phyloP scores from a whole-genome alignment of 768 basidiomycete genomes.

The Scleroderma citrinum region DNA sequence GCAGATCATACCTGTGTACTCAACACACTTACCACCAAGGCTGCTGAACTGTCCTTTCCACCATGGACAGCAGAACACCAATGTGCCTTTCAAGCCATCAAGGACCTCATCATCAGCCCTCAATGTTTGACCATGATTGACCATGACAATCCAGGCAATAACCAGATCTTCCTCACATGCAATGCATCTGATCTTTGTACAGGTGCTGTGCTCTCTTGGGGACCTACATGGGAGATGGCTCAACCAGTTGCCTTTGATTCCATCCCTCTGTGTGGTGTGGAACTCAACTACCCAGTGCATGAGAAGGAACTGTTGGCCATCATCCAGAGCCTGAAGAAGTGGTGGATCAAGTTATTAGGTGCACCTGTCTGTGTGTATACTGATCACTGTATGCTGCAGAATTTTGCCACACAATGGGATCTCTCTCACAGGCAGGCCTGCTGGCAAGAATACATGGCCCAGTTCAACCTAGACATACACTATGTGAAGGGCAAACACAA shows the following conservation, averaged over 20 bases:
- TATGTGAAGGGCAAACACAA: constrained; percentile 24
- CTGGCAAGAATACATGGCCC: constrained; percentile 34
- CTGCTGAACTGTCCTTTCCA: constrained; percentile 5
- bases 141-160: constrained; percentile 19
- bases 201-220: constrained; percentile 3
- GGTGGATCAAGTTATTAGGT: constrained; percentile 18
- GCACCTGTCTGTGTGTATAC: constrained; percentile 13
- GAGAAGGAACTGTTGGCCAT: constrained; percentile 30
- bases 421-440: constrained; percentile 15
- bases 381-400: constrained; percentile 23
- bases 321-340: constrained; percentile 20
- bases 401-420: neutral
- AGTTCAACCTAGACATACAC: constrained; percentile 26
- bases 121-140: constrained; percentile 29
- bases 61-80: no score
- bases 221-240: constrained; percentile 5
- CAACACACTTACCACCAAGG: constrained; percentile 14
- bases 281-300: constrained; percentile 28
- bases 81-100: constrained; percentile 15
- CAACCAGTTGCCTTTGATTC: constrained; percentile 23
- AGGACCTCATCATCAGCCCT: constrained; percentile 12
- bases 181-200: constrained; percentile 6
- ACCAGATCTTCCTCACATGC: constrained; percentile 13
- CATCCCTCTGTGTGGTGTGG: constrained; percentile 10
- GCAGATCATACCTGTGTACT: constrained; percentile 8